Base-by-base conservation (phyloP, 805 yeast genomes). In the Ogataea populi-albae region DNA sequence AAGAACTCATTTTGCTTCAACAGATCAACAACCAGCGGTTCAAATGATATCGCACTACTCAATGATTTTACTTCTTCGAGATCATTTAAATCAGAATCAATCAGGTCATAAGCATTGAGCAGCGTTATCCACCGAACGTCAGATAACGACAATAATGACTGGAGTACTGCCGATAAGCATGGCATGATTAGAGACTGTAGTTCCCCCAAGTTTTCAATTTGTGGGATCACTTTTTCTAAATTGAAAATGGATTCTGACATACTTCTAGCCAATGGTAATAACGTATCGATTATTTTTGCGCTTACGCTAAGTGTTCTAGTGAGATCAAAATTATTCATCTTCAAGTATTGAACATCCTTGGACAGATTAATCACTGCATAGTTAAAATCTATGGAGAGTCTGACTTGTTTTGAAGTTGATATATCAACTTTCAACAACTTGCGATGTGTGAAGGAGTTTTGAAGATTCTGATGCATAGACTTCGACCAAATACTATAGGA, bases 211-310 rank as follows among this genome's bases (percentile, higher is more conserved):
- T 57, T 50, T 10, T 47, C 49, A 2, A 41, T 10, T 3, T 29
- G 30, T 2, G 28, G 10, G 1, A 47, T 2, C 7, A 44, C 20
- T 3, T 23, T 10, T 32, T 63, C 53, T 34, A 79, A 62, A 1
- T 68, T 58, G 6, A 55, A 52, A 3, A 81, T 34, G 6, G 76
- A 68, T 38, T 83, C 89, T 4, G 59, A 54, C 6, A 86, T 41
- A 7, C 70, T 62, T 4, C 69, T 59, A 0, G 84, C 81, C 43
- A 70, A 69, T 0, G 89, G 86, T 33, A 77, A 71, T 0, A 82
- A 49, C 20, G 66, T 61, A 37, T 73, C 65, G 2, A 79, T 64
- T 20, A 66, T 70, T 28, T 75, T 66, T 1, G 86, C 66, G 18
- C 64, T 67, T 2, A 71, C 49, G 10, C 63, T 43, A 3, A 83